These are phyloP conservation scores for Tricharina praecox DNA, from an alignment of 495 filamentous ascomycete genomes.

Conservation along the genomic window DNA sequence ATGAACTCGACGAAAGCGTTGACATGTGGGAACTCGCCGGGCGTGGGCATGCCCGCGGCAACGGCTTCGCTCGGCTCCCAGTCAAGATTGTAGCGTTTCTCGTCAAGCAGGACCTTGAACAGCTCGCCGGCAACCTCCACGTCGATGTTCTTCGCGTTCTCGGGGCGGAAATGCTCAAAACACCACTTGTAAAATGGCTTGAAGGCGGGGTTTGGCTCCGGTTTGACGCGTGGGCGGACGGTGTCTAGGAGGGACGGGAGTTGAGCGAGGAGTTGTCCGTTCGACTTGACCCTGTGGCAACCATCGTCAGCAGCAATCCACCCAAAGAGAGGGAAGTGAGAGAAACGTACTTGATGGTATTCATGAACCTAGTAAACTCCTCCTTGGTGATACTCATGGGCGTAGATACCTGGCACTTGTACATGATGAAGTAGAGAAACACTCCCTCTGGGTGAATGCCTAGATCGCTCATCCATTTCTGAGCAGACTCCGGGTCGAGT, in stretches of 20 bases:
- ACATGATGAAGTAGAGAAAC: conserved; percentile 20
- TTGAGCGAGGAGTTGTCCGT: conserved; percentile 14
- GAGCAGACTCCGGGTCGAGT: neutral
- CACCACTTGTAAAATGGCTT: conserved; percentile 24
- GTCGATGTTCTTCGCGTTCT: conserved; percentile 15
- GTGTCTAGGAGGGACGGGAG: conserved; percentile 9
- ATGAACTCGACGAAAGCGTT: conserved; percentile 23
- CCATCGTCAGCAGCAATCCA: too few relatives aligned
- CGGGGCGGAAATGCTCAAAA: conserved; percentile 22
- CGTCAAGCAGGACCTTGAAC: conserved; percentile 16
- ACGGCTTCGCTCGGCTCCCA: conserved; percentile 10
- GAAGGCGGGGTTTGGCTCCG: conserved; percentile 15
- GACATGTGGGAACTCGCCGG: conserved; percentile 17
- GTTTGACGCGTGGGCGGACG: conserved; percentile 1
- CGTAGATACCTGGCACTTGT: conserved; percentile 14
- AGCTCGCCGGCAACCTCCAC: conserved; percentile 20
- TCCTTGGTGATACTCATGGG: conserved; percentile 13
- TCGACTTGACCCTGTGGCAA: conserved; percentile 13
- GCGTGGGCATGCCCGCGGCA: neutral
- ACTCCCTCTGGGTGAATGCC: conserved; percentile 15
- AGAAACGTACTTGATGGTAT: conserved; percentile 9
- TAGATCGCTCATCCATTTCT: conserved; percentile 12
- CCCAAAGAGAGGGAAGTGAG: neutral
- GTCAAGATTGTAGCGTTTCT: conserved; percentile 7
- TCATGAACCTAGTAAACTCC: conserved; percentile 20